Conservation (phyloP, 768 basidiomycete species). For the Russula foetens region DNA sequence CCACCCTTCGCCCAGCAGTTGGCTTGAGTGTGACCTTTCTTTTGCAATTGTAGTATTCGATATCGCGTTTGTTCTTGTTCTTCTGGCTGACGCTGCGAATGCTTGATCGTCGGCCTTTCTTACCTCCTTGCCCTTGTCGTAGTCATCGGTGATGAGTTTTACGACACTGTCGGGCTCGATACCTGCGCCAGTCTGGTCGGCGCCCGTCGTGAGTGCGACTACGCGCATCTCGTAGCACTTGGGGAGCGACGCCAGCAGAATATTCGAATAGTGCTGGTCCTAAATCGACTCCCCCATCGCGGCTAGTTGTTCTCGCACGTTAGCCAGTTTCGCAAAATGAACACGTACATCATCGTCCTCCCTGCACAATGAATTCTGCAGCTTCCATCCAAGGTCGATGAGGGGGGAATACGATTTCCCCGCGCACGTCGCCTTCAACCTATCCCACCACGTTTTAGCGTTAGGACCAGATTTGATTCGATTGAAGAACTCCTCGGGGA, state of each 20-base stretch:
- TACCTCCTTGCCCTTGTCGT: not conserved
- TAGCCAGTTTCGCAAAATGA: not conserved
- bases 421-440: not conserved
- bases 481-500: too few relatives aligned
- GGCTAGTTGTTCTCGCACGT: not conserved
- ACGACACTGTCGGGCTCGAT: not conserved
- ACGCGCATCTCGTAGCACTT: not conserved
- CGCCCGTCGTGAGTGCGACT: not conserved
- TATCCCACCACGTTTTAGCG: not conserved
- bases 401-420: not conserved
- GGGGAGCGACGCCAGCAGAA: not conserved
- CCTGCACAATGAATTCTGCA: not conserved
- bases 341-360: not conserved
- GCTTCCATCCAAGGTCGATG: not conserved
- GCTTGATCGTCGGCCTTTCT: not conserved
- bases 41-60: not conserved
- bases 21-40: too few relatives aligned
- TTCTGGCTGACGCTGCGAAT: not conserved
- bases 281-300: not conserved
- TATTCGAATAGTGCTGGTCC: not conserved
- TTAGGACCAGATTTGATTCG: too few relatives aligned
- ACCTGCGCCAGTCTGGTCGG: not conserved
- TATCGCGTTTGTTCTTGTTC: not conserved
- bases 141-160: not conserved
- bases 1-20: too few relatives aligned